These are phyloP conservation scores for Monilinia polystroma DNA, from an alignment of 2,329 filamentous ascomycete genomes.

Conservation along the genomic window DNA sequence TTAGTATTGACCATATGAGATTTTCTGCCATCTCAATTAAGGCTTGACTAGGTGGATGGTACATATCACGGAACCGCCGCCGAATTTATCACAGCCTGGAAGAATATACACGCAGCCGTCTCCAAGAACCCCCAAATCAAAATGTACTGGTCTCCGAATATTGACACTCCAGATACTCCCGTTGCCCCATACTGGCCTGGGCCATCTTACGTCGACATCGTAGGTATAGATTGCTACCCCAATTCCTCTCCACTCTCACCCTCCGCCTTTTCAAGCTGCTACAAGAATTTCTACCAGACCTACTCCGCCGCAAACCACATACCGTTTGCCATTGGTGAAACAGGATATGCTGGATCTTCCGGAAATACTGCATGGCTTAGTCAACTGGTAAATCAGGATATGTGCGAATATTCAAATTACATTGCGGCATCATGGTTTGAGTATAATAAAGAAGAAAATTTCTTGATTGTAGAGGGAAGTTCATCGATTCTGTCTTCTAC, in stretches of 20 bases:
- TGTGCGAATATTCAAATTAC: conserved; percentile 24
- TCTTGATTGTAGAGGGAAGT: conserved; percentile 21
- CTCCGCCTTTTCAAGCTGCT: conserved; percentile 18
- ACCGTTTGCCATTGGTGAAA: conserved; percentile 25
- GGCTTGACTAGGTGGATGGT: background rate
- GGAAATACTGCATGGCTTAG: conserved; percentile 20
- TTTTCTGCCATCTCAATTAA: background rate
- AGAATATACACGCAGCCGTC: conserved; percentile 20
- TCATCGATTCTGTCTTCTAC: conserved; percentile 11
- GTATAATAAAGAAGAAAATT: conserved; percentile 22
- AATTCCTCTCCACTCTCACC: background rate
- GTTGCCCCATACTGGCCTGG: conserved; percentile 21
- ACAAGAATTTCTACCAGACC: conserved; percentile 19
- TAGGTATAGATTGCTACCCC: conserved; percentile 25
- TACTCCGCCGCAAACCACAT: conserved; percentile 19
- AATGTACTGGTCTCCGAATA: conserved; percentile 24
- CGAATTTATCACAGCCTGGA: conserved; percentile 24
- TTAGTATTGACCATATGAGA: background rate
- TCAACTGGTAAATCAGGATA: conserved; percentile 23
- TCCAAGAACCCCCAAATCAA: conserved; percentile 14
- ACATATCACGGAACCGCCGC: conserved; percentile 20
- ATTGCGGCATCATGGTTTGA: conserved; percentile 24
- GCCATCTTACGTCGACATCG: conserved; percentile 21
- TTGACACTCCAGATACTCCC: conserved; percentile 2
- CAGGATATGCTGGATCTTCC: conserved; percentile 17